These are phyloP conservation scores for Aspergillus flavus DNA, from an alignment of 2,329 filamentous ascomycete species.

Conservation along the genomic window DNA sequence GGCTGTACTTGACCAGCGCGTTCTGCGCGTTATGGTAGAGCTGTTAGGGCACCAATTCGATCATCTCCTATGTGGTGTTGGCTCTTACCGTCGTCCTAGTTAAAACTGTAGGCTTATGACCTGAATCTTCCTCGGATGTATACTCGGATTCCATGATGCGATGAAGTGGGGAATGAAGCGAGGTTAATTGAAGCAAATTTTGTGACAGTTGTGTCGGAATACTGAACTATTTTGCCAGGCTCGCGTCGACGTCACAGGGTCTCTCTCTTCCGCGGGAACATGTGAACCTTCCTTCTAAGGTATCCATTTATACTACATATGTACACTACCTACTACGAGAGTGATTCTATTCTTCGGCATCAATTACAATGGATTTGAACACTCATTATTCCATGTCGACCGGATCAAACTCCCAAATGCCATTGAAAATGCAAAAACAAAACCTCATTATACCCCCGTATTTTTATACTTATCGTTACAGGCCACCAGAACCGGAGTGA, in stretches of 20 bases:
- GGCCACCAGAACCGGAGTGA: constrained; percentile 25
- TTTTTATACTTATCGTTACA: constrained; percentile 45
- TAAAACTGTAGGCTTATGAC: constrained; percentile 11
- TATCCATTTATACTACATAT: neutral
- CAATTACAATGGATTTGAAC: neutral
- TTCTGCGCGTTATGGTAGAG: constrained; percentile 45
- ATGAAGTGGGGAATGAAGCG: neutral
- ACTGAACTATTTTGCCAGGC: neutral
- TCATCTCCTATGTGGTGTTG: neutral
- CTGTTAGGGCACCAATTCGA: neutral
- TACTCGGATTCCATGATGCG: constrained; percentile 21
- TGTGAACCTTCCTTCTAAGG: neutral
- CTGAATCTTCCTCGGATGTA: constrained; percentile 12
- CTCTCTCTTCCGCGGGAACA: neutral
- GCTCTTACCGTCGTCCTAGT: constrained; percentile 21
- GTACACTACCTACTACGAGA: neutral
- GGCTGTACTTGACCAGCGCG: constrained; percentile 56
- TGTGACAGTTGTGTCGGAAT: neutral
- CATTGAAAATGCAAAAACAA: constrained; percentile 12
- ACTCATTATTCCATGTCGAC: neutral
- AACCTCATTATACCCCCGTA: constrained; percentile 17
- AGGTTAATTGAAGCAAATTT: neutral
- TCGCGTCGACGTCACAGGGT: constrained; percentile 21
- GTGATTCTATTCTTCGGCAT: neutral
- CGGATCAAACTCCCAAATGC: constrained; percentile 9